Evolutionary conservation across 306 rosid genomes (phyloP).

Genomic region (Castanea crenata): DNA sequence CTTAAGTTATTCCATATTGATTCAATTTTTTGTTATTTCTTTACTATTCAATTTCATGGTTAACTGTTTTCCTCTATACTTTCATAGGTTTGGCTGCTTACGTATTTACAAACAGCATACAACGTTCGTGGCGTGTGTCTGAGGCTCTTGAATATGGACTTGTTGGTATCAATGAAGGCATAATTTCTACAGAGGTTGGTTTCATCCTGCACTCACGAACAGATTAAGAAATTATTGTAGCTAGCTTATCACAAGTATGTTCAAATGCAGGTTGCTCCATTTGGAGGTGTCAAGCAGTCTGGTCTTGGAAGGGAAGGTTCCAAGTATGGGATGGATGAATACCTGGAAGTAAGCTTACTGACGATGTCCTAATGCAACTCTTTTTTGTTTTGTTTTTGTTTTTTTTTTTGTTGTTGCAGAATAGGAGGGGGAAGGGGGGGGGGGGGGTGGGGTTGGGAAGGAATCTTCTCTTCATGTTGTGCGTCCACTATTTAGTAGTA

Average conservation of each 20-base stretch:
- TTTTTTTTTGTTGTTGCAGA: neutral
- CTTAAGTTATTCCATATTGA: neutral
- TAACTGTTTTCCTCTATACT: constrained; percentile 3
- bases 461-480: neutral
- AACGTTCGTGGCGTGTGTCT: constrained; percentile 92
- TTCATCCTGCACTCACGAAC: constrained; percentile 18
- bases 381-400: neutral
- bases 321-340: constrained; percentile 95
- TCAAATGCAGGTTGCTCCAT: constrained; percentile 87
- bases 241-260: constrained; percentile 9
- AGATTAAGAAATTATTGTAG: constrained; percentile 1
- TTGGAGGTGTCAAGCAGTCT: constrained; percentile 94
- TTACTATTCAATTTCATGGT: neutral
- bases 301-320: constrained; percentile 99
- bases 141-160: constrained; percentile 97
- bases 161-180: constrained; percentile 93
- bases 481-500: neutral
- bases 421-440: too few relatives aligned
- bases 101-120: constrained; percentile 77
- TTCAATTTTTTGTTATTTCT: neutral
- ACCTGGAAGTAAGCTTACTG: constrained; percentile 64
- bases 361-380: neutral
- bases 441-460: neutral
- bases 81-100: constrained; percentile 88
- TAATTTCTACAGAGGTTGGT: constrained; percentile 88